phyloP scores from a whole-genome alignment of 768 basidiomycete genomes.

The Gymnopilus junonius region DNA sequence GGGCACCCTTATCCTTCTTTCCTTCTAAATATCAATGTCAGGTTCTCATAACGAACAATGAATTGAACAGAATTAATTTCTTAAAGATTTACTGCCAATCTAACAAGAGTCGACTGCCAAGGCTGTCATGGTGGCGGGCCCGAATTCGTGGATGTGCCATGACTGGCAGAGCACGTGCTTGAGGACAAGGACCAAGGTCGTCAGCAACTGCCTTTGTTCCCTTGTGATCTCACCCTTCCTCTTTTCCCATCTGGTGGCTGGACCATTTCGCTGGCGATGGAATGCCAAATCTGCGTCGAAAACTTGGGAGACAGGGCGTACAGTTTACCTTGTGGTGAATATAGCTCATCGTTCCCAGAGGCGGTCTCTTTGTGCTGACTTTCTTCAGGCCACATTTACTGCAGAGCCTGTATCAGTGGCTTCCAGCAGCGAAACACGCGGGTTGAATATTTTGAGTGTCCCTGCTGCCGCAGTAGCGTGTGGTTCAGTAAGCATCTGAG shows the following conservation, averaged over 20 bases:
- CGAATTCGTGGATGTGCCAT: neutral
- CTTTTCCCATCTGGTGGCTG: neutral
- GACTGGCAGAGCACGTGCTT: neutral
- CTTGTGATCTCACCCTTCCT: neutral
- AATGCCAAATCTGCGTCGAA: constrained; percentile 2
- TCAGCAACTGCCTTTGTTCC: neutral
- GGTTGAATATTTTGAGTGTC: neutral
- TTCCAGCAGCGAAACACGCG: neutral
- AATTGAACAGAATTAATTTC: too few relatives aligned
- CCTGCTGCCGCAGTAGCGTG: neutral
- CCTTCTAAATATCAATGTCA: too few relatives aligned
- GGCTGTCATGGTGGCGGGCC: too few relatives aligned
- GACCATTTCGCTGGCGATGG: constrained; percentile 5
- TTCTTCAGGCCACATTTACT: constrained; percentile 10
- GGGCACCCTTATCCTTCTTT: too few relatives aligned
- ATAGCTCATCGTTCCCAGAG: neutral
- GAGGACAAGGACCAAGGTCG: neutral
- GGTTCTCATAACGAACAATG: too few relatives aligned
- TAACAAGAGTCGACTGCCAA: too few relatives aligned
- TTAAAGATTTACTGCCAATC: too few relatives aligned
- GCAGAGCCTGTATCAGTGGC: neutral
- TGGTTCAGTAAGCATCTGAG: neutral
- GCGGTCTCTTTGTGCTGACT: neutral
- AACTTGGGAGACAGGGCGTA: neutral
- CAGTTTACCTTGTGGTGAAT: neutral